A percentile compares a stretch with the other conserved stretches of the same genome.
Conservation (phyloP, 768 basidiomycete species). For the Boletales sp. region DNA sequence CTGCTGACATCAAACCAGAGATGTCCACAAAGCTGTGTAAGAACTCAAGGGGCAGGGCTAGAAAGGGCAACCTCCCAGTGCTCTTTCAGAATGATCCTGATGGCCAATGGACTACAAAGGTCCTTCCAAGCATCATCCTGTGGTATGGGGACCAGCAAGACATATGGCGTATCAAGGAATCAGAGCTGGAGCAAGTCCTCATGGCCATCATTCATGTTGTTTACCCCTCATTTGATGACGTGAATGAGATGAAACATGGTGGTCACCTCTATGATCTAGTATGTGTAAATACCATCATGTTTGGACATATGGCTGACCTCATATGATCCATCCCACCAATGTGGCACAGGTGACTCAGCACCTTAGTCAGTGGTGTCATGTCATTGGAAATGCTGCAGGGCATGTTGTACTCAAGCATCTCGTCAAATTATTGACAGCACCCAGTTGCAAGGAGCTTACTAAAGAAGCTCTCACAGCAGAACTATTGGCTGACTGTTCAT, state of each 20-base stretch:
- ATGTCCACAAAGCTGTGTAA: too few relatives aligned
- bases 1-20: too few relatives aligned
- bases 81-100: neutral
- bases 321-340: neutral
- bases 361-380: too few relatives aligned
- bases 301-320: too few relatives aligned
- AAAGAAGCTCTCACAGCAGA: neutral
- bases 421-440: too few relatives aligned
- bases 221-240: neutral
- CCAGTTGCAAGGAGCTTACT: too few relatives aligned
- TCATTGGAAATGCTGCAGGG: too few relatives aligned
- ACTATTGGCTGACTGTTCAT: neutral
- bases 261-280: neutral
- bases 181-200: neutral
- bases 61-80: neutral
- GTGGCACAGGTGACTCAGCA: too few relatives aligned
- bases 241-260: neutral
- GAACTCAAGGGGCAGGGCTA: neutral
- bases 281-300: too few relatives aligned
- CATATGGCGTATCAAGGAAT: neutral
- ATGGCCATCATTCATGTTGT: neutral
- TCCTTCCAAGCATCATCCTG: neutral
- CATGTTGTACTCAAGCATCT: too few relatives aligned
- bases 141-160: neutral
- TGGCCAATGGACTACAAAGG: neutral